These are phyloP conservation scores for Naganishia randhawae DNA, from an alignment of 768 basidiomycete genomes.

Conservation along the genomic window DNA sequence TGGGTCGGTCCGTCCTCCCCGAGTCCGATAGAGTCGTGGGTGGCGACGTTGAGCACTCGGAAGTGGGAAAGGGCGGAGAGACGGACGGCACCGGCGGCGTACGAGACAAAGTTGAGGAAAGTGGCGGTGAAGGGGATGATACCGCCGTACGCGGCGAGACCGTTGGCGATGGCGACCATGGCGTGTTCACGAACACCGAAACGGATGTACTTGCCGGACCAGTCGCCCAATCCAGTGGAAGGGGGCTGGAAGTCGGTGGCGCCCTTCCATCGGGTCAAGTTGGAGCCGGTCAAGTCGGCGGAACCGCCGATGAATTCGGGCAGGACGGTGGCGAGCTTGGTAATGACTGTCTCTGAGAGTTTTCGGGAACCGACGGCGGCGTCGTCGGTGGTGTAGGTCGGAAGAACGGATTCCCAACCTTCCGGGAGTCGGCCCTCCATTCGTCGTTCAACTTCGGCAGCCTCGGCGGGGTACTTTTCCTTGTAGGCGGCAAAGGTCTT, in stretches of 20 bases:
- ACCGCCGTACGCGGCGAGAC: constrained; percentile 81
- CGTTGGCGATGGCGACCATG: constrained; percentile 95
- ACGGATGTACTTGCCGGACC: constrained; percentile 84
- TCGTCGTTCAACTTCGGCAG: constrained; percentile 79
- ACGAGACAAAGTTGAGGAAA: constrained; percentile 92
- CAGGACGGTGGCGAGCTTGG: constrained; percentile 65
- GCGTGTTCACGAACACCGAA: constrained; percentile 97
- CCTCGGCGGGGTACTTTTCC: constrained; percentile 74
- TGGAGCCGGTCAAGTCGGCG: constrained; percentile 86
- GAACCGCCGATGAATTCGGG: constrained; percentile 84
- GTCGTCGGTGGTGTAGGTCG: constrained; percentile 77
- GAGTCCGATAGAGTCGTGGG: constrained; percentile 85
- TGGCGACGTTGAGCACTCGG: constrained; percentile 92
- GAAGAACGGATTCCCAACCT: constrained; percentile 80
- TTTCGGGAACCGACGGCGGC: constrained; percentile 87
- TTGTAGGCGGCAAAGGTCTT: constrained; percentile 64
- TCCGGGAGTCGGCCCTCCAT: constrained; percentile 76
- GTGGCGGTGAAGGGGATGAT: constrained; percentile 87
- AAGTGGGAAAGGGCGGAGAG: constrained; percentile 82
- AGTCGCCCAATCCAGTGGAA: constrained; percentile 74
- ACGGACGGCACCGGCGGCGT: constrained; percentile 87
- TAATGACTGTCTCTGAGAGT: constrained; percentile 82
- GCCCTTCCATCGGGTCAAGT: constrained; percentile 80
- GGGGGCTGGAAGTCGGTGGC: constrained; percentile 85
- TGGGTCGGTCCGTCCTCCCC: constrained; percentile 90